phyloP scores from a whole-genome alignment of 306 rosid species.

The Rosa lucieae region DNA sequence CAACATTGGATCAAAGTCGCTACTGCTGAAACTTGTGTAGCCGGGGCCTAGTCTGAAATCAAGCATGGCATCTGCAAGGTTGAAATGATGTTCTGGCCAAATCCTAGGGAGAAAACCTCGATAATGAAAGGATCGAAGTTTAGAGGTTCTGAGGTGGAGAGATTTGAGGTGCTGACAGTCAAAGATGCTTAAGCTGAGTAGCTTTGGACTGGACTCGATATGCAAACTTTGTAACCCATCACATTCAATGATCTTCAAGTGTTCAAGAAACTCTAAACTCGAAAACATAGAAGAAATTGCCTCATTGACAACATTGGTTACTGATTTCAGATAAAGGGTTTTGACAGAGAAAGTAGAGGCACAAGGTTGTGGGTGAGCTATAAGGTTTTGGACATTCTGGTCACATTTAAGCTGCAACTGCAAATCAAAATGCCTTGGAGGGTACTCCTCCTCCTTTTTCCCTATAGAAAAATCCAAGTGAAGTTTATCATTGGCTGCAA shows the following conservation, averaged over 20 bases:
- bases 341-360: conserved; percentile 46
- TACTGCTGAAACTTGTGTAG: conserved; percentile 22
- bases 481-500: conserved; percentile 54
- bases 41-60: conserved; percentile 63
- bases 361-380: conserved; percentile 23
- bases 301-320: conserved; percentile 39
- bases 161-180: conserved; percentile 57
- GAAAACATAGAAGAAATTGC: conserved; percentile 53
- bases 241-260: conserved; percentile 57
- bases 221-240: conserved; percentile 51
- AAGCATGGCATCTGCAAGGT: conserved; percentile 63
- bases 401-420: conserved; percentile 33
- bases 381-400: conserved; percentile 14
- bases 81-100: conserved; percentile 58
- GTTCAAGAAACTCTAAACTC: conserved; percentile 50
- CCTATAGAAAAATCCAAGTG: conserved; percentile 49
- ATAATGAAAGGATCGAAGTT: conserved; percentile 50
- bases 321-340: conserved; percentile 64
- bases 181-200: conserved; percentile 48
- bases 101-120: conserved; percentile 62
- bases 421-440: conserved; percentile 38
- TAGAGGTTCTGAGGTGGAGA: conserved; percentile 47
- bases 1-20: conserved; percentile 64
- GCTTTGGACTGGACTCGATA: conserved; percentile 44
- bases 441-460: conserved; percentile 22